Base-by-base conservation (phyloP, 1,284 basidiomycete species). In the Agaricales sp. region DNA sequence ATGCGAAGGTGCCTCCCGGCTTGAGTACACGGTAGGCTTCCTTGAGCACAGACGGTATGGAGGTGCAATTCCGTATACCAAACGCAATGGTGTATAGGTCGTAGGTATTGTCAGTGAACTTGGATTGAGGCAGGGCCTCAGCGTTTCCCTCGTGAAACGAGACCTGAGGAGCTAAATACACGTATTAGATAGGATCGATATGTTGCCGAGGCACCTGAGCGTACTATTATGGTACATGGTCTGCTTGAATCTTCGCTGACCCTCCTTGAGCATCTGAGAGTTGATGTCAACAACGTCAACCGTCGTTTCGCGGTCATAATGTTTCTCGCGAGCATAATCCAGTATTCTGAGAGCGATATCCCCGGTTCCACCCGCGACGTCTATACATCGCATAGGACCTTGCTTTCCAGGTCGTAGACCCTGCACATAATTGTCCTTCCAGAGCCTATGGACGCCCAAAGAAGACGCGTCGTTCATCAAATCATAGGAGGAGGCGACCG, bases 381-480 rank as follows among this genome's bases (percentile, higher is more conserved):
- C 96, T 49, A 99, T 83, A 64, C 92, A 96, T 55, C 77, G 79
- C 62, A 80, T 61, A 0, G 84, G 76, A 0, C 84, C 83, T 45
- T 74, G 78, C 51, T 75, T 74, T 20, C 87, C 87, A 1, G 95
- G 95, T 57, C 86, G 79, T 52, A 99, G 70, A 2, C 75, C 71
- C 4, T 81, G 75, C 38, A 99, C 87, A 63, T 92, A 93, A 41
- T 83, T 78, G 66, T 98, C 93, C 69, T 99, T 99, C 96, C 96
- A 99, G 22, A 99, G 70, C 43, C 96, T 78, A 63, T 99, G 96
- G 21, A 99, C 87, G 25, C 96, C 96, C 52, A 98, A 69, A 3
- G 95, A 99, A 71, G 95, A 92, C 21, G 93, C 92, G 63, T 99
- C 96, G 74, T 99, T 99, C 94, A 99, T 97, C 39, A 98, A 66